These are phyloP conservation scores for Linum usitatissimum DNA, from an alignment of 345 rosid genomes.

Conservation along the genomic window DNA sequence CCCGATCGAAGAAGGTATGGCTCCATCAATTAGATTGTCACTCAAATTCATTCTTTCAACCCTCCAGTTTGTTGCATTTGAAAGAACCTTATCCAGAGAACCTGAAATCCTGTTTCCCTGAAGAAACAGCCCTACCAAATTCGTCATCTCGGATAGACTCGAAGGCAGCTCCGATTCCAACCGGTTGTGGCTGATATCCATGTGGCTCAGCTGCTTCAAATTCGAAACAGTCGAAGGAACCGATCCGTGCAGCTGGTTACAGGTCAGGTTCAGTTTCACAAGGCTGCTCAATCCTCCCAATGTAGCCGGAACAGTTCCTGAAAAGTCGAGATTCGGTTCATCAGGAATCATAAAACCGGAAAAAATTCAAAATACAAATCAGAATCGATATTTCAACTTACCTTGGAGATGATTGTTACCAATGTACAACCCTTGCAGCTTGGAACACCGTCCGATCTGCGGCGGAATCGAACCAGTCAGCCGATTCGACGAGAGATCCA, in stretches of 20 bases:
- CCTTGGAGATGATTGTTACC: slow-evolving; percentile 48
- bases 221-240: slow-evolving; percentile 59
- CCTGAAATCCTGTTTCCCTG: slow-evolving; percentile 61
- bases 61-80: slow-evolving; percentile 47
- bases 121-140: slow-evolving; percentile 66
- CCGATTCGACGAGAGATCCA: slow-evolving; percentile 66
- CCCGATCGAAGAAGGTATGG: slow-evolving; percentile 48
- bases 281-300: slow-evolving; percentile 49
- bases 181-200: slow-evolving; percentile 67
- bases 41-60: slow-evolving; percentile 58
- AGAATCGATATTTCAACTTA: too few species aligned
- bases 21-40: slow-evolving; percentile 40
- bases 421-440: slow-evolving; percentile 75
- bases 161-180: slow-evolving; percentile 56
- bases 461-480: slow-evolving; percentile 57
- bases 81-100: slow-evolving; percentile 27
- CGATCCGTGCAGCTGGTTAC: slow-evolving; percentile 43
- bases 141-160: slow-evolving; percentile 40
- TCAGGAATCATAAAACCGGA: too few species aligned
- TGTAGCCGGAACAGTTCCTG: slow-evolving; percentile 56
- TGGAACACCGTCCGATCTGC: slow-evolving; percentile 41
- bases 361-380: too few species aligned
- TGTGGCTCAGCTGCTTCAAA: slow-evolving; percentile 57
- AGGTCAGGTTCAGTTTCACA: slow-evolving; percentile 71
- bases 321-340: neutral